These are phyloP conservation scores for Blastocystis hominis DNA, from an alignment of 352 stramenopile genomes.

Conservation along the genomic window DNA sequence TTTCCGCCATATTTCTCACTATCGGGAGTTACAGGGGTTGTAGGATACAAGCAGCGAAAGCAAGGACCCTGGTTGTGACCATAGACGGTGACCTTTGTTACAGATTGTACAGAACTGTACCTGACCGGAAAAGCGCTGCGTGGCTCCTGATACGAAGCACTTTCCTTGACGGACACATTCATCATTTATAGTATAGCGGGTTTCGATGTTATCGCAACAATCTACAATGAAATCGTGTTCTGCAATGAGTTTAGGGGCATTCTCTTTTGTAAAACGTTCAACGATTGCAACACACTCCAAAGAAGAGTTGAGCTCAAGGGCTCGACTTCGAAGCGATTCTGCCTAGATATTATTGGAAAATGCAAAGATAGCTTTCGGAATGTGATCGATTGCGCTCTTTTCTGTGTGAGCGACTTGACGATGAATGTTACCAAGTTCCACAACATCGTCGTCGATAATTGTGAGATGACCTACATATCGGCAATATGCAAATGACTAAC, in stretches of 20 bases:
- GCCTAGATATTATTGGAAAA: neutral
- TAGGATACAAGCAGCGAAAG: constrained; percentile 32
- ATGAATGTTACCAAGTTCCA: constrained; percentile 24
- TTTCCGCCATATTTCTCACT: constrained; percentile 1
- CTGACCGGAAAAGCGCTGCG: constrained; percentile 19
- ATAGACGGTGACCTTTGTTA: constrained; percentile 41
- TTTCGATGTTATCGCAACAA: constrained; percentile 40
- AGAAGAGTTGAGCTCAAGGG: neutral
- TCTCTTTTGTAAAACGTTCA: neutral
- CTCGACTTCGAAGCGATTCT: neutral
- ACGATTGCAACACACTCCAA: neutral
- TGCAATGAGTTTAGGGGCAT: neutral
- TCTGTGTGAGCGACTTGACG: constrained; percentile 26
- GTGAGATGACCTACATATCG: constrained; percentile 3
- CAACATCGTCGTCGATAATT: constrained; percentile 49
- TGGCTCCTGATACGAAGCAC: neutral
- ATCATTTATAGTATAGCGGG: constrained; percentile 31
- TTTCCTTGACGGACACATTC: constrained; percentile 20
- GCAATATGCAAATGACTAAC: neutral
- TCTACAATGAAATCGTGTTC: constrained; percentile 22
- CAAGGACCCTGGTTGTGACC: constrained; percentile 3
- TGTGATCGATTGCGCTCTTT: neutral
- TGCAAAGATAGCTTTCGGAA: neutral
- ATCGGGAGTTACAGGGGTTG: neutral
- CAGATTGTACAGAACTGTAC: no score